Base-by-base conservation (phyloP, 2,329 filamentous ascomycete genomes). In the Cylindrodendrum hubeiense region DNA sequence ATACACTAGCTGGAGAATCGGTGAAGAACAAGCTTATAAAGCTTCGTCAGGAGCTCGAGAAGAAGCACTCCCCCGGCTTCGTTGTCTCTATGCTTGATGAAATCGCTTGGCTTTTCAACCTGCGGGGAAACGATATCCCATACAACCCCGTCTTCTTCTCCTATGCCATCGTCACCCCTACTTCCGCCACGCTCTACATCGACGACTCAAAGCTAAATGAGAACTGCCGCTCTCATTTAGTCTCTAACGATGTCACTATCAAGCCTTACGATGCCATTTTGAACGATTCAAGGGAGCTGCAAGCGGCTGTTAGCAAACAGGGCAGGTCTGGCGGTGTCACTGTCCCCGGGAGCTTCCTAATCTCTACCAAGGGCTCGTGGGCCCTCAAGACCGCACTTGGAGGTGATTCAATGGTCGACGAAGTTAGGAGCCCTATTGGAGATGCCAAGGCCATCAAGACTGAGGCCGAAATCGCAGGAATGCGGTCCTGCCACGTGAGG, bases 61-160 rank as follows among this genome's bases (percentile, higher is more conserved):
- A 96, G 85, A 97, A 93, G 82, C 96, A 96, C 77, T 91, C 90
- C 6, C 87, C 91, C 19, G 95, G 93, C 1, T 94, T 98, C 72
- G 90, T 98, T 52, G 89, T 98, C 49, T 98, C 95, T 6, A 95
- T 97, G 90, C 88, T 99, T 46, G 96, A 99, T 75, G 96, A 99
- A 80, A 90, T 98, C 73, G 96, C 96, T 12, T 99, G 96, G 96
- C 86, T 99, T n/a, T 98, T 98, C 84, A 99, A 99, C 80, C 83
- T 99, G 52, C 90, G 96, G 72, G 96, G 96, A 73, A 96, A 87
- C 78, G 96, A 98, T 77, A 98, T 99, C 70, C 93, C 94, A 0
- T 99, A 96, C 83, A 99, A 99, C 77, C 96, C 96, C 0, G 96
- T 99, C 53, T 98, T 99, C 84, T 98, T 98, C 81, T 96, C 95